Evolutionary conservation across 306 rosid genomes (phyloP).

Genomic region (Castanea mollissima): DNA sequence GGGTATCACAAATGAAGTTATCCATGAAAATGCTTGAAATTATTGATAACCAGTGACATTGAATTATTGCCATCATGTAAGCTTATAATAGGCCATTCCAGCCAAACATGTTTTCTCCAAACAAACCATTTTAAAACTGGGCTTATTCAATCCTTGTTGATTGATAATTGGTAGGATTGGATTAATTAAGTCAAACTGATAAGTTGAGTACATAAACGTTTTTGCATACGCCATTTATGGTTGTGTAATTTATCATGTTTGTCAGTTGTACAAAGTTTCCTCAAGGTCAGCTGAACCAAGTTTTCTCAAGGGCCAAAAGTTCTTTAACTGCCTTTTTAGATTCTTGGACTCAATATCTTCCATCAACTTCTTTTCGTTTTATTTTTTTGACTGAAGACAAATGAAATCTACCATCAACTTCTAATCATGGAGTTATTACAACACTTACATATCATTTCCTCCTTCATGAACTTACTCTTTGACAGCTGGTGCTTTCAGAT

Average conservation of each 20-base stretch:
- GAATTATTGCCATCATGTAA: neutral
- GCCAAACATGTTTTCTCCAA: neutral
- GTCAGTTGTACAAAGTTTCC: neutral
- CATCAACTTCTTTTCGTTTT: neutral
- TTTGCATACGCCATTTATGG: neutral
- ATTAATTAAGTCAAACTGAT: neutral
- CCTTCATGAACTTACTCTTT: neutral
- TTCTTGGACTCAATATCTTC: neutral
- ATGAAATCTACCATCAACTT: neutral
- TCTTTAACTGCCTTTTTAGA: neutral
- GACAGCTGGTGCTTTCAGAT: conserved; percentile 48
- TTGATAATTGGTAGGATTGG: neutral
- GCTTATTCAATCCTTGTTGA: neutral
- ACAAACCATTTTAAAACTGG: neutral
- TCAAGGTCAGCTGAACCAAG: too few species aligned
- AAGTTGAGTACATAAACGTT: neutral
- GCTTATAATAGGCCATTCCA: neutral
- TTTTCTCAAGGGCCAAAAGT: neutral
- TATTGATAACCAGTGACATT: neutral
- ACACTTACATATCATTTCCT: neutral
- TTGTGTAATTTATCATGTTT: neutral
- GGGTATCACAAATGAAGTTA: neutral
- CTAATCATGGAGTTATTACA: neutral
- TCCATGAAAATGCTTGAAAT: neutral
- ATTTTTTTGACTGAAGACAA: too few species aligned